Evolutionary conservation across 495 filamentous ascomycete species (phyloP).

Genomic region (Annulohypoxylon moriforme): DNA sequence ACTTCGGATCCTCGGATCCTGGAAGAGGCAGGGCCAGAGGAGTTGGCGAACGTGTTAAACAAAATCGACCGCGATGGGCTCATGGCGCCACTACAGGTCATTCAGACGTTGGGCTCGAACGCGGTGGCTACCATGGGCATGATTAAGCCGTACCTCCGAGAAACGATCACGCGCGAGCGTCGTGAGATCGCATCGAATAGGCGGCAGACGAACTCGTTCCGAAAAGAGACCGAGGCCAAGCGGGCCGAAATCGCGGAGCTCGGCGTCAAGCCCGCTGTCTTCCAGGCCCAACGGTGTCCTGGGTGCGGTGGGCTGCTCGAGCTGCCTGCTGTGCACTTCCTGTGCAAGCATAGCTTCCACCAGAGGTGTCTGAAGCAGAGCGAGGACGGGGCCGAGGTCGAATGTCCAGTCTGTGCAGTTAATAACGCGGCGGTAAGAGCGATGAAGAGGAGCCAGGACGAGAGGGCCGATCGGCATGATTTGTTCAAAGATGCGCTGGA

Average conservation of each 20-base stretch:
- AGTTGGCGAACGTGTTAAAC: slow-evolving; percentile 80
- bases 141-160: slow-evolving; percentile 89
- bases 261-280: slow-evolving; percentile 81
- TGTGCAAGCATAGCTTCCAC: slow-evolving; percentile 97
- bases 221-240: slow-evolving; percentile 83
- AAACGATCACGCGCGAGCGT: slow-evolving; percentile 88
- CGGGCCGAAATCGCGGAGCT: slow-evolving; percentile 80
- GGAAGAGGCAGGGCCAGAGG: slow-evolving; percentile 85
- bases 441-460: slow-evolving; percentile 85
- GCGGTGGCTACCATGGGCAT: slow-evolving; percentile 93
- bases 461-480: slow-evolving; percentile 89
- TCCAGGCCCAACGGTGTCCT: slow-evolving; percentile 87
- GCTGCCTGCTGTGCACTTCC: slow-evolving; percentile 90
- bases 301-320: slow-evolving; percentile 80
- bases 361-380: slow-evolving; percentile 76
- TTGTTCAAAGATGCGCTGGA: slow-evolving; percentile 84
- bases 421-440: slow-evolving; percentile 88
- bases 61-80: slow-evolving; percentile 90
- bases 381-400: slow-evolving; percentile 67
- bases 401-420: slow-evolving; percentile 85
- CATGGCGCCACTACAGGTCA: slow-evolving; percentile 96
- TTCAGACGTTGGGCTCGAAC: slow-evolving; percentile 78
- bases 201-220: slow-evolving; percentile 84
- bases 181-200: slow-evolving; percentile 87
- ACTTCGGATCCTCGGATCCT: slow-evolving; percentile 84